Percentiles rank a stretch among this genome's conserved stretches.
Conservation (phyloP, 225 moss, liverwort and hornwort species). For the Ulota crispa region DNA sequence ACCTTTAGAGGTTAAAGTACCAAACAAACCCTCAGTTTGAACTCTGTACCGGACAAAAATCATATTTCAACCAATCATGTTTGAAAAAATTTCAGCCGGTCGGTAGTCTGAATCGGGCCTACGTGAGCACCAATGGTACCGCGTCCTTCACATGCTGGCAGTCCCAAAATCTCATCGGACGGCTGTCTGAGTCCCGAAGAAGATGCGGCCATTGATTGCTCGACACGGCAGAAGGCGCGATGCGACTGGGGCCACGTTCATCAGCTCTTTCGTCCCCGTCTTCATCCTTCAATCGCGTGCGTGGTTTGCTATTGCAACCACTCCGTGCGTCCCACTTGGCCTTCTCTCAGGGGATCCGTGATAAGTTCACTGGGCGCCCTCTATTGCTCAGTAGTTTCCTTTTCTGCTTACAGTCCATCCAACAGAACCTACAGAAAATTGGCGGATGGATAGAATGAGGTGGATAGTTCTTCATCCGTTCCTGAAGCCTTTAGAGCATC, state of each 20-base stretch:
- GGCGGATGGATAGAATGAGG: not conserved
- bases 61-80: too few species aligned
- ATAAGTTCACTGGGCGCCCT: too few species aligned
- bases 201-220: too few species aligned
- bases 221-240: not conserved
- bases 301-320: too few species aligned
- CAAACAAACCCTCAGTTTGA: too few species aligned
- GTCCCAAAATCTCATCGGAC: not conserved
- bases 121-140: not conserved
- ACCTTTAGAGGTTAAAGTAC: not conserved
- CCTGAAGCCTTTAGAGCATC: too few species aligned
- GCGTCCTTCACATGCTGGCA: not conserved
- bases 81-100: too few species aligned
- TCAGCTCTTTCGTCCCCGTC: not conserved
- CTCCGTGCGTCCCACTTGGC: too few species aligned
- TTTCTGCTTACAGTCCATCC: not conserved
- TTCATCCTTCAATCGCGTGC: too few species aligned
- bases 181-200: fast-evolving
- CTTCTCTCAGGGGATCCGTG: not conserved
- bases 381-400: not conserved
- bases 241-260: not conserved
- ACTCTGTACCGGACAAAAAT: too few species aligned
- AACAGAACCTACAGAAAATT: not conserved
- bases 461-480: not conserved
- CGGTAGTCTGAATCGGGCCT: too few species aligned